Evolutionary conservation across 768 basidiomycete species (phyloP).

Genomic region (Cubamyces sp.): DNA sequence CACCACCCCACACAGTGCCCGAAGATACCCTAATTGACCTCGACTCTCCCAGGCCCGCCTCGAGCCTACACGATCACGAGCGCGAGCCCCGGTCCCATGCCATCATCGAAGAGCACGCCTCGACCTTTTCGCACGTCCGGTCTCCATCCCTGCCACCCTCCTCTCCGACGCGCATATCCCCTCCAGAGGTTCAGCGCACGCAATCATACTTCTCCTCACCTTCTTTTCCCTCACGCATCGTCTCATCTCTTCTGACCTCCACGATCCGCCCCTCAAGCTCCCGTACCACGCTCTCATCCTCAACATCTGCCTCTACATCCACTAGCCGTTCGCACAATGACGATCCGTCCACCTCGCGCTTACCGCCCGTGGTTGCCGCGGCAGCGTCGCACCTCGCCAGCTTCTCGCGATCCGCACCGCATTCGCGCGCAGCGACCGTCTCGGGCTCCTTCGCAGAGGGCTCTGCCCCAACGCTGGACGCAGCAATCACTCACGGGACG

Average conservation of each 20-base stretch:
- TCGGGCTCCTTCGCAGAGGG: constrained; percentile 1
- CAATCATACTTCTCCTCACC: constrained; percentile 49
- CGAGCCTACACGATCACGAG: background rate
- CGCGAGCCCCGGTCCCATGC: constrained; percentile 23
- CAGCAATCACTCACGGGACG: constrained; percentile 46
- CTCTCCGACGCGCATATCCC: constrained; percentile 37
- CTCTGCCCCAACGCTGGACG: constrained; percentile 9
- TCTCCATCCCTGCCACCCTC: constrained; percentile 37
- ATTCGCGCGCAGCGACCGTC: constrained; percentile 20
- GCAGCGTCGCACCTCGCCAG: constrained; percentile 11
- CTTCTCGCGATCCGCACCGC: constrained; percentile 19
- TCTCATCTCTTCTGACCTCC: constrained; percentile 49
- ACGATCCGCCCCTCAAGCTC: constrained; percentile 17
- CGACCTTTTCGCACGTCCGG: constrained; percentile 34
- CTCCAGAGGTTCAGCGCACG: constrained; percentile 41
- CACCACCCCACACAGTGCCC: background rate
- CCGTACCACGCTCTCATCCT: constrained; percentile 7
- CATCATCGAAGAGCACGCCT: constrained; percentile 6
- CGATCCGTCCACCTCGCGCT: background rate
- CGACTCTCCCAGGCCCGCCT: constrained; percentile 34
- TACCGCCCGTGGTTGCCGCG: constrained; percentile 4
- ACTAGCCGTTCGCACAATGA: constrained; percentile 10
- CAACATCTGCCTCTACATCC: background rate
- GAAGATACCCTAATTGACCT: constrained; percentile 34
- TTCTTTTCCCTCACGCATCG: constrained; percentile 52